A percentile compares a stretch with the other conserved stretches of the same genome.
phyloP scores from a whole-genome alignment of 164 flowering plant species.

The Aristolochia californica region DNA sequence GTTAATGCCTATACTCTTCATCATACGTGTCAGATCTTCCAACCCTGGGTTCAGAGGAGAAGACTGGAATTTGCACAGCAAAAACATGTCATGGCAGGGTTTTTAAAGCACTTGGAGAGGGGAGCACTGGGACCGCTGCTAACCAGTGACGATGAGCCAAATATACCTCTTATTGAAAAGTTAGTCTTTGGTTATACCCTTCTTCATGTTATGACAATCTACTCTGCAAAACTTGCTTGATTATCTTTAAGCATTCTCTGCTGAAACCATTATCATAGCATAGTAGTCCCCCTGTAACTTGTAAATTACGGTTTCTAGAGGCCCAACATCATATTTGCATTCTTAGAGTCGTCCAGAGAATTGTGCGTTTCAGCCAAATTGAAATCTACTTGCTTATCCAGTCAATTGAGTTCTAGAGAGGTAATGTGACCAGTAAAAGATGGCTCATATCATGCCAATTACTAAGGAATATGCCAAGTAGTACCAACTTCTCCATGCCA shows the following conservation, averaged over 20 bases:
- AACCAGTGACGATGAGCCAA: constrained; percentile 46
- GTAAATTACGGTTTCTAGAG: too few relatives aligned
- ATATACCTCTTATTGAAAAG: constrained; percentile 33
- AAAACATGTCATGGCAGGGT: constrained; percentile 65
- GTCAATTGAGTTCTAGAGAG: too few relatives aligned
- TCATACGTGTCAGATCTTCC: constrained; percentile 43
- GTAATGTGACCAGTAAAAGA: too few relatives aligned
- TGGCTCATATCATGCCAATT: too few relatives aligned
- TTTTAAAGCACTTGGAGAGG: constrained; percentile 42
- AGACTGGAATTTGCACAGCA: constrained; percentile 54
- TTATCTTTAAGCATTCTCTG: too few relatives aligned
- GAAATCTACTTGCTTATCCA: too few relatives aligned
- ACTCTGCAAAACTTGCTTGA: not conserved
- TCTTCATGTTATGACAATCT: not conserved
- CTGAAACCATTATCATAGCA: too few relatives aligned
- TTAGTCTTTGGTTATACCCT: constrained; percentile 13
- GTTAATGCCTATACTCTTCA: not conserved
- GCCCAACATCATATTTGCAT: too few relatives aligned
- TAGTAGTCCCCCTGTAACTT: not conserved
- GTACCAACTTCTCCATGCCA: too few relatives aligned
- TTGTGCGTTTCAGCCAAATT: too few relatives aligned
- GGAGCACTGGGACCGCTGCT: constrained; percentile 56
- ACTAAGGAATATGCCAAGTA: too few relatives aligned
- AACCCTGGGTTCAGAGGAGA: constrained; percentile 83
- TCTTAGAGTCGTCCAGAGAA: too few relatives aligned